Percentiles rank a stretch among this genome's conserved stretches.
Conservation (phyloP, 2,329 filamentous ascomycete species). For the Xenoacremonium recifei region DNA sequence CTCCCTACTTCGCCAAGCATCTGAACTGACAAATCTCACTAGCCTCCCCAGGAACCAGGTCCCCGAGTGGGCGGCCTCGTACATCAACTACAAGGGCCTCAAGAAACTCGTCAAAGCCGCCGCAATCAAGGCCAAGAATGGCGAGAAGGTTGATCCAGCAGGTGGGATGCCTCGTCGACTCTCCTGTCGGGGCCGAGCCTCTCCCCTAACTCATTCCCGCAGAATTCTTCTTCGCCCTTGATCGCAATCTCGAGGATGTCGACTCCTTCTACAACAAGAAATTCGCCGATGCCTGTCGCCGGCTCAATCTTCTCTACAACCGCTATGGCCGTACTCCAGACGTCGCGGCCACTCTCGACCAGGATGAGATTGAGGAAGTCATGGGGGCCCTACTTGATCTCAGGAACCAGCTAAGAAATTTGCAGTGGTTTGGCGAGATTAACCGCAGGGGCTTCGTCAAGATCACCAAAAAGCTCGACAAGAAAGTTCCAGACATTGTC, state of each 20-base stretch:
- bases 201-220: conserved; percentile 35
- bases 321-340: conserved; percentile 77
- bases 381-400: conserved; percentile 88
- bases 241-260: conserved; percentile 96
- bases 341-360: conserved; percentile 70
- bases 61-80: conserved; percentile 79
- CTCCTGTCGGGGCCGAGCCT: conserved; percentile 26
- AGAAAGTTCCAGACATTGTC: conserved; percentile 76
- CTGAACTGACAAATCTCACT: conserved; percentile 20
- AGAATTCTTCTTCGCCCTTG: conserved; percentile 97
- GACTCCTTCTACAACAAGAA: conserved; percentile 98
- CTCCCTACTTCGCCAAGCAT: conserved; percentile 2
- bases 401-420: conserved; percentile 80
- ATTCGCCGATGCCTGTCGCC: conserved; percentile 77
- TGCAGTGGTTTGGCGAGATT: conserved; percentile 98
- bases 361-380: conserved; percentile 87
- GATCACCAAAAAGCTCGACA: conserved; percentile 98
- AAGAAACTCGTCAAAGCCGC: conserved; percentile 94
- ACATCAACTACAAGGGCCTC: conserved; percentile 87
- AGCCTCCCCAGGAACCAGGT: conserved; percentile 79
- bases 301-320: conserved; percentile 82
- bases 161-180: conserved; percentile 59
- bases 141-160: conserved; percentile 81
- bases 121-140: conserved; percentile 61
- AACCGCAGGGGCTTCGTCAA: conserved; percentile 95